These are phyloP conservation scores for Flaveria brownii DNA, from an alignment of 129 eudicot species.

Conservation along the genomic window DNA sequence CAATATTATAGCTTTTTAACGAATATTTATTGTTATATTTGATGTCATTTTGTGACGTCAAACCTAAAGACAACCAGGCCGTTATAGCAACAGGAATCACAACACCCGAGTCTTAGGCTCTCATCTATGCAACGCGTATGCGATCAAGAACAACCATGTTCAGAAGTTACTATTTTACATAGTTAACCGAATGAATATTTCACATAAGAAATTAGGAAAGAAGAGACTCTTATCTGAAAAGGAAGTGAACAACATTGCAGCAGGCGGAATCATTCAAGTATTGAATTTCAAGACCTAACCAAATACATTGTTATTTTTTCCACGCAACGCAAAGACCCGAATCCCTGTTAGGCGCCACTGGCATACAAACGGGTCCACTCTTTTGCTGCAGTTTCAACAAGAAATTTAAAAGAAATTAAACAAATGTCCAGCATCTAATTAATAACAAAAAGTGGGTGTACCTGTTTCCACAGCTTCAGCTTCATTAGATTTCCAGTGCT, in stretches of 20 bases:
- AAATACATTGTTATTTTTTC: slow-evolving; percentile 30
- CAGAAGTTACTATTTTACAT: slow-evolving; percentile 9
- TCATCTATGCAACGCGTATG: not conserved
- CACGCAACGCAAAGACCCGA: slow-evolving; percentile 6
- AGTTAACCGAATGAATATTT: slow-evolving; percentile 6
- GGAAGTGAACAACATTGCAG: slow-evolving; percentile 30
- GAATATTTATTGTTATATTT: slow-evolving; percentile 1
- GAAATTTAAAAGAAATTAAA: not conserved
- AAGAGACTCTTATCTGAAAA: slow-evolving; percentile 13
- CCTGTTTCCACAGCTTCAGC: slow-evolving; percentile 63
- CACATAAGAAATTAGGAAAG: not conserved
- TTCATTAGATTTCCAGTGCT: slow-evolving; percentile 61
- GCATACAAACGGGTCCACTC: slow-evolving; percentile 65
- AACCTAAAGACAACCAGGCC: not conserved
- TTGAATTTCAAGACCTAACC: slow-evolving; percentile 28
- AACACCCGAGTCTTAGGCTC: not conserved
- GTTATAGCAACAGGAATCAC: not conserved
- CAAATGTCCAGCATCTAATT: not conserved
- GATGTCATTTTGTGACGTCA: not conserved
- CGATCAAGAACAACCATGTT: not conserved
- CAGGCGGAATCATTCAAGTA: slow-evolving; percentile 29
- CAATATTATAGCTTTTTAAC: not conserved
- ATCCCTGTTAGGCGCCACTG: slow-evolving; percentile 43
- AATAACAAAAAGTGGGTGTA: slow-evolving; percentile 12
- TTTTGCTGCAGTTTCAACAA: slow-evolving; percentile 38